These are phyloP conservation scores for Didymella segeticola DNA, from an alignment of 2,329 filamentous ascomycete species.

Conservation along the genomic window DNA sequence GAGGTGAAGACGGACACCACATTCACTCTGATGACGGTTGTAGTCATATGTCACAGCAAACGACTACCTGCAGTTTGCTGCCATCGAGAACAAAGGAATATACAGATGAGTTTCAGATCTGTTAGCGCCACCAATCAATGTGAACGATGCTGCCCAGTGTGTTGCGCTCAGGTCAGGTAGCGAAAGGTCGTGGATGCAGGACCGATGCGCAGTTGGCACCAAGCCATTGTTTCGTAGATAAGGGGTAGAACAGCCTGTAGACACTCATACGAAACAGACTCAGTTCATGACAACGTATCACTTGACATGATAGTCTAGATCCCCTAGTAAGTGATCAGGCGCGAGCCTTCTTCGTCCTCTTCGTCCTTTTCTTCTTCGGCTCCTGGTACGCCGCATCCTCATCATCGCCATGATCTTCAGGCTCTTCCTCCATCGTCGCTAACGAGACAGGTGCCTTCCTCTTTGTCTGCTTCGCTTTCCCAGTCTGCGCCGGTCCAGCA, in stretches of 20 bases:
- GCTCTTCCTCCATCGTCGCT: slow-evolving; percentile 6
- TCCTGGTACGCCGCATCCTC: slow-evolving; percentile 35
- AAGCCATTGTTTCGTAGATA: too few relatives aligned
- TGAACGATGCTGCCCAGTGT: too few relatives aligned
- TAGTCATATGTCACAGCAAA: background rate
- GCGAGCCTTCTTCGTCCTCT: slow-evolving; percentile 17
- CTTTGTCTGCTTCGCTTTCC: slow-evolving; percentile 25
- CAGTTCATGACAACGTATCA: too few relatives aligned
- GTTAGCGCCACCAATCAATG: too few relatives aligned
- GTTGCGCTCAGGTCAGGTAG: too few relatives aligned
- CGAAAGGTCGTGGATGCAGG: too few relatives aligned
- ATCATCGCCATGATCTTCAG: slow-evolving; percentile 25
- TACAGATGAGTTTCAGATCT: too few relatives aligned
- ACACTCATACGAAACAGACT: too few relatives aligned
- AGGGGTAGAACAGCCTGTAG: too few relatives aligned
- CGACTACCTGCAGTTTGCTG: slow-evolving; percentile 5
- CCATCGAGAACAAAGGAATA: background rate
- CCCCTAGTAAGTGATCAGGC: too few relatives aligned
- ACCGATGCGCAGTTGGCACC: too few relatives aligned
- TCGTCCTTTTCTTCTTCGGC: slow-evolving; percentile 38
- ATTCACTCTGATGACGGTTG: background rate
- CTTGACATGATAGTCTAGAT: too few relatives aligned
- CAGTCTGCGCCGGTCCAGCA: background rate
- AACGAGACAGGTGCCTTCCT: slow-evolving; percentile 22
- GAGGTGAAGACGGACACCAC: background rate